Evolutionary conservation across 208 protist genomes (phyloP).

Genomic region (Herpetomonas samuelpessoai): DNA sequence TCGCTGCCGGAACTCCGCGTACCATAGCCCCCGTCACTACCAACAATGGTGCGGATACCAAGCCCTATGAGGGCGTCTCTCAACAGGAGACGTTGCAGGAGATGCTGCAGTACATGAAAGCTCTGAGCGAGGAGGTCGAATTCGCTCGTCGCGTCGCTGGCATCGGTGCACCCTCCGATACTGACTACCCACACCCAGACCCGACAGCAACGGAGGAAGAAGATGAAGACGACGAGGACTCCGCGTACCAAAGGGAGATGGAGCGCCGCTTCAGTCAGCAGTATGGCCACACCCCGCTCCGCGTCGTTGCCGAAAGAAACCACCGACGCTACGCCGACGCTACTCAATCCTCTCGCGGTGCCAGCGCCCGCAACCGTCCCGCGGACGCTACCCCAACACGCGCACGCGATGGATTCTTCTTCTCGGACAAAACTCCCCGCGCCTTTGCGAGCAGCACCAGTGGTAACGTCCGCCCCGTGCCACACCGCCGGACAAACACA

Average conservation of each 20-base stretch:
- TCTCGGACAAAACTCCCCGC: neutral
- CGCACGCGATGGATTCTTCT: neutral
- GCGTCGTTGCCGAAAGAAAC: neutral
- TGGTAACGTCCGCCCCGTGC: too few relatives aligned
- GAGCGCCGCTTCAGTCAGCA: neutral
- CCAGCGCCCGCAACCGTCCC: too few relatives aligned
- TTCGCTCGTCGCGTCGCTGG: conserved; percentile 13
- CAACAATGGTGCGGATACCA: too few relatives aligned
- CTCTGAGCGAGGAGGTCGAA: conserved; percentile 59
- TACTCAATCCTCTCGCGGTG: too few relatives aligned
- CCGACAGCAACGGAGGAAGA: neutral
- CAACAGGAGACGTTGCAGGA: conserved; percentile 38
- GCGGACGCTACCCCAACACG: too few relatives aligned
- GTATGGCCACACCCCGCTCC: neutral
- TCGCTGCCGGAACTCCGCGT: too few relatives aligned
- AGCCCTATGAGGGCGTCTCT: neutral
- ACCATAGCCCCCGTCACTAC: too few relatives aligned
- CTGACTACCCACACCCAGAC: neutral
- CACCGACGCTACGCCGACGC: neutral
- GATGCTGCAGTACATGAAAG: conserved; percentile 58
- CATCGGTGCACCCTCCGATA: too few relatives aligned
- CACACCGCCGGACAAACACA: too few relatives aligned
- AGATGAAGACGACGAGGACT: neutral
- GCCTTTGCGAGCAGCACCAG: too few relatives aligned
- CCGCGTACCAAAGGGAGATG: neutral